Evolutionary conservation across 2,329 filamentous ascomycete genomes (phyloP).

Genomic region (Alternaria hordeiaustralica): DNA sequence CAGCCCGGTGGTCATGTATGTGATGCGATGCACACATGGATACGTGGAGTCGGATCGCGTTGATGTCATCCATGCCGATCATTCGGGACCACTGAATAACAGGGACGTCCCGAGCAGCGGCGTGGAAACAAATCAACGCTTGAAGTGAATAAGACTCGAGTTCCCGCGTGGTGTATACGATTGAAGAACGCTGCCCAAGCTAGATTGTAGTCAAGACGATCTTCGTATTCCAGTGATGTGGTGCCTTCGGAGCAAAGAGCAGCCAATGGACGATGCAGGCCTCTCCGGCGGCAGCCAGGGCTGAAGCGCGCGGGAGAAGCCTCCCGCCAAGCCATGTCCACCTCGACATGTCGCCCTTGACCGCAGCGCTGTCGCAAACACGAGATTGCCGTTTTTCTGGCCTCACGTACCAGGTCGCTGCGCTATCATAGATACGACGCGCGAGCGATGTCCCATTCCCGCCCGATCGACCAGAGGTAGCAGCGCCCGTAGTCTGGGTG

Average conservation of each 20-base stretch:
- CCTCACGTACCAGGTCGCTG: background rate
- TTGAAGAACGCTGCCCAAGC: background rate
- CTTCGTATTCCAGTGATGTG: background rate
- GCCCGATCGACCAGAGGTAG: conserved; percentile 26
- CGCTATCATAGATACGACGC: background rate
- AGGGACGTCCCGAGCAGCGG: background rate
- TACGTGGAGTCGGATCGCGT: background rate
- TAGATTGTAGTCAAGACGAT: background rate
- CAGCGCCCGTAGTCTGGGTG: conserved; percentile 7
- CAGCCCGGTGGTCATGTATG: background rate
- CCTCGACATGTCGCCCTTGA: conserved; percentile 5
- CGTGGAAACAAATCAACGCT: background rate
- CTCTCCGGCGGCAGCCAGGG: conserved; percentile 2
- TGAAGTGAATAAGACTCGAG: background rate
- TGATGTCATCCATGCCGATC: conserved; percentile 8
- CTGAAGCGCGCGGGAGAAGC: conserved; percentile 9
- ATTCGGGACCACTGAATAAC: background rate
- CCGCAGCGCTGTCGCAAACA: conserved; percentile 7
- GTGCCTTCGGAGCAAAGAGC: background rate
- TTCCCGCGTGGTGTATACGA: background rate
- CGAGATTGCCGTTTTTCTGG: background rate
- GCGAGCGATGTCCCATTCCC: conserved; percentile 39
- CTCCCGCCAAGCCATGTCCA: conserved; percentile 13
- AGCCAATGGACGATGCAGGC: conserved; percentile 5
- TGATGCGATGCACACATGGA: background rate